phyloP scores from a whole-genome alignment of 2,329 filamentous ascomycete species.

The Monilinia fructigena region DNA sequence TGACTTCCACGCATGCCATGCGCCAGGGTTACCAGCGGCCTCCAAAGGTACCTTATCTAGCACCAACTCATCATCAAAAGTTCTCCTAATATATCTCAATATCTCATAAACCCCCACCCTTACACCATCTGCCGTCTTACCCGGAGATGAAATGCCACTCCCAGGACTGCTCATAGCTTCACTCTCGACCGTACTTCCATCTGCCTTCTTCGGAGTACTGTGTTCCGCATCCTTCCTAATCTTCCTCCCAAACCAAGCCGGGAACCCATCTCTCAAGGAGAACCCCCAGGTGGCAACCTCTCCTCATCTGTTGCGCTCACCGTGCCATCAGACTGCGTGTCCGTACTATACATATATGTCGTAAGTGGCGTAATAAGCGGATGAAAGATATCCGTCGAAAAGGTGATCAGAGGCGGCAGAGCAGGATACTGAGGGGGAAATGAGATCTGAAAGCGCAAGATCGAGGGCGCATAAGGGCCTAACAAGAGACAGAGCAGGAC shows the following conservation, averaged over 20 bases:
- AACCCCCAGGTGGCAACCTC: slow-evolving; percentile 82
- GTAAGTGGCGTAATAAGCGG: slow-evolving; percentile 88
- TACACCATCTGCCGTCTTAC: slow-evolving; percentile 19
- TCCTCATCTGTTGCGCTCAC: slow-evolving; percentile 83
- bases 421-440: slow-evolving; percentile 80
- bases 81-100: slow-evolving; percentile 75
- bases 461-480: slow-evolving; percentile 87
- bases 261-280: slow-evolving; percentile 86
- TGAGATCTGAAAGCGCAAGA: slow-evolving; percentile 85
- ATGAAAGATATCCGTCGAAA: slow-evolving; percentile 92
- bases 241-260: slow-evolving; percentile 76
- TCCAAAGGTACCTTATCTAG: slow-evolving; percentile 77
- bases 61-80: slow-evolving; percentile 75
- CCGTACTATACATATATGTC: slow-evolving; percentile 90
- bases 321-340: slow-evolving; percentile 70
- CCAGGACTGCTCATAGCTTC: slow-evolving; percentile 24
- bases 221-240: slow-evolving; percentile 33
- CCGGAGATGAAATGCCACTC: slow-evolving; percentile 15
- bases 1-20: slow-evolving; percentile 90
- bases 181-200: slow-evolving; percentile 29
- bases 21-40: slow-evolving; percentile 83
- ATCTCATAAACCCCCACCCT: slow-evolving; percentile 60
- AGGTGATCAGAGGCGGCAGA: slow-evolving; percentile 79
- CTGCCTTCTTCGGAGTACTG: slow-evolving; percentile 33
- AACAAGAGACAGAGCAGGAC: not conserved